phyloP scores from a whole-genome alignment of 73 alveolate species.

The Breviolum minutum region DNA sequence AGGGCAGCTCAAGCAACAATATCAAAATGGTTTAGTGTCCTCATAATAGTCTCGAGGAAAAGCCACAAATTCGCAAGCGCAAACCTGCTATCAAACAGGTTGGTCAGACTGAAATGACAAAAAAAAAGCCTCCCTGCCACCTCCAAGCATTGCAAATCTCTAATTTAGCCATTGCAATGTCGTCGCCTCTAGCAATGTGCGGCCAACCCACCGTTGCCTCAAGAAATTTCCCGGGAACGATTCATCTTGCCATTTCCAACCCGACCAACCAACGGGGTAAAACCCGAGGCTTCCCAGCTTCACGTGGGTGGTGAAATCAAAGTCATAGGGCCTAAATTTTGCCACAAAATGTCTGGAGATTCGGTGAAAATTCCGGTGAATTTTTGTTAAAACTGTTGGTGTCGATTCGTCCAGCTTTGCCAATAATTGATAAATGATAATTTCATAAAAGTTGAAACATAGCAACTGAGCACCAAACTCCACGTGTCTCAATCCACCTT shows the following conservation, averaged over 20 bases:
- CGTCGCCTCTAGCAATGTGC: slow-evolving; percentile 65
- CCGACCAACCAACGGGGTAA: background rate
- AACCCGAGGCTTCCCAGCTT: background rate
- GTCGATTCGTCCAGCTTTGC: background rate
- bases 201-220: slow-evolving; percentile 93
- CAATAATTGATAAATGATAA: no score
- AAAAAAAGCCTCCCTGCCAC: background rate
- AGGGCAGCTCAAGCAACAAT: background rate
- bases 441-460: background rate
- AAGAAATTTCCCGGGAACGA: no score
- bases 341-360: background rate
- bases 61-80: slow-evolving; percentile 90
- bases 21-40: background rate
- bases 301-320: slow-evolving; percentile 86
- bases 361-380: no score
- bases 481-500: slow-evolving; percentile 88
- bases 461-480: slow-evolving; percentile 11
- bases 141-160: background rate
- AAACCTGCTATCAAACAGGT: slow-evolving; percentile 16
- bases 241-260: background rate
- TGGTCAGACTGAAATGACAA: background rate
- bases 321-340: slow-evolving; percentile 45
- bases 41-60: slow-evolving; percentile 86
- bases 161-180: background rate
- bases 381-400: background rate